These are phyloP conservation scores for Sporothrix euskadiensis DNA, from an alignment of 2,329 filamentous ascomycete genomes.

Conservation along the genomic window DNA sequence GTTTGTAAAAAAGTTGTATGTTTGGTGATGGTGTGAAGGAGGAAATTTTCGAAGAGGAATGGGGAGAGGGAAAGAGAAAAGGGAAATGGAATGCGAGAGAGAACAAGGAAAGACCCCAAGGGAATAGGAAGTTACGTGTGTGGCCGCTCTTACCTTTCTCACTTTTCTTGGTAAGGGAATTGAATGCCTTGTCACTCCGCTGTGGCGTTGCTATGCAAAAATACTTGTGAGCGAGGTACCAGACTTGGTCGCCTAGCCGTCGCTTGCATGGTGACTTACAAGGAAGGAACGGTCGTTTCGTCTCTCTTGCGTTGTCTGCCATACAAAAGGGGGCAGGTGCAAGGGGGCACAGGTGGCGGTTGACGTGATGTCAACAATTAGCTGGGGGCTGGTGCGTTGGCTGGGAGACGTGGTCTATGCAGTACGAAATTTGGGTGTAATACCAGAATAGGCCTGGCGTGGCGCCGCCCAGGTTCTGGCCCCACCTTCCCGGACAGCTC, in stretches of 20 bases:
- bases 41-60: slow-evolving; percentile 3
- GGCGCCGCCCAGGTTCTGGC: not conserved
- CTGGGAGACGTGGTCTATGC: slow-evolving; percentile 24
- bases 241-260: slow-evolving; percentile 15
- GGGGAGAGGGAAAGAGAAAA: slow-evolving; percentile 9
- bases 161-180: slow-evolving; percentile 1
- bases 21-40: slow-evolving; percentile 24
- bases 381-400: slow-evolving; percentile 29
- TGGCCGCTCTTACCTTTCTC: not conserved
- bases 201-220: not conserved
- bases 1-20: slow-evolving; percentile 9
- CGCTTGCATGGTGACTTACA: not conserved
- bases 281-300: not conserved
- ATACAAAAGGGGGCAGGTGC: slow-evolving; percentile 17
- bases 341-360: slow-evolving; percentile 17
- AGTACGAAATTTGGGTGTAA: slow-evolving; percentile 1
- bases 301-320: not conserved
- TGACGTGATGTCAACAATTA: slow-evolving; percentile 32
- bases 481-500: slow-evolving; percentile 14
- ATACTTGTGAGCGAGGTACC: not conserved
- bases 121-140: not conserved
- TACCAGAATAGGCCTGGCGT: slow-evolving; percentile 1
- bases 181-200: slow-evolving; percentile 1
- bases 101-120: not conserved
- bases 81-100: not conserved